Conservation (phyloP, 768 basidiomycete species). For the Russula ochroleuca region DNA sequence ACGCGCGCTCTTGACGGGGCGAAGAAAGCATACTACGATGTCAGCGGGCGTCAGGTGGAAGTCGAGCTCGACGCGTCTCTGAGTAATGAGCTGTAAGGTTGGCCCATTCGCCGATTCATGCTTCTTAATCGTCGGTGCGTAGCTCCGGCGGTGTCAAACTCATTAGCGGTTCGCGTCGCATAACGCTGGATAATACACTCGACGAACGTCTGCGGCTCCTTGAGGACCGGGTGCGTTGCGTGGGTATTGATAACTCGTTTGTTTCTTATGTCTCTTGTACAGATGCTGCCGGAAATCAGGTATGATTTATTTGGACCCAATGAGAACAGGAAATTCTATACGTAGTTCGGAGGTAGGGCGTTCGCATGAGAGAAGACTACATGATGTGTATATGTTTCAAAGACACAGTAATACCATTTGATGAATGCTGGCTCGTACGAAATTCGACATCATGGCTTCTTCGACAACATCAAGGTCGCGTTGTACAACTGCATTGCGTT, state of each 20-base stretch:
- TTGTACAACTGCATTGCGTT: too few species aligned
- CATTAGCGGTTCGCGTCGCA: constrained; percentile 63
- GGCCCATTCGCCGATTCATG: background rate
- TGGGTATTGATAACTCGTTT: background rate
- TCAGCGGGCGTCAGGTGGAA: constrained; percentile 65
- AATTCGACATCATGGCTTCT: too few species aligned
- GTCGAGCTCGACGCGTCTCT: constrained; percentile 59
- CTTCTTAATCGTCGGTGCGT: background rate
- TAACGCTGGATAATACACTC: constrained; percentile 90
- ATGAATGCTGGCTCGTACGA: background rate
- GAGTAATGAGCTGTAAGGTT: constrained; percentile 60
- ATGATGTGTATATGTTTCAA: constrained; percentile 9
- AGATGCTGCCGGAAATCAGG: constrained; percentile 97
- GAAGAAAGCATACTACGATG: constrained; percentile 60
- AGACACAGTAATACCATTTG: constrained; percentile 1
- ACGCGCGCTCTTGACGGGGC: constrained; percentile 65
- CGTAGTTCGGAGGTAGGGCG: constrained; percentile 35
- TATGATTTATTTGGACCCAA: constrained; percentile 85
- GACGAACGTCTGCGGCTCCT: constrained; percentile 86
- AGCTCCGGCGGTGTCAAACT: constrained; percentile 88
- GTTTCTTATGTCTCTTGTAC: constrained; percentile 2
- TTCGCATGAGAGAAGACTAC: background rate
- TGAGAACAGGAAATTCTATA: constrained; percentile 88
- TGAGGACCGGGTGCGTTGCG: constrained; percentile 71
- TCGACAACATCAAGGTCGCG: too few species aligned